These are phyloP conservation scores for Amanita molliuscula DNA, from an alignment of 768 basidiomycete genomes.

Conservation along the genomic window DNA sequence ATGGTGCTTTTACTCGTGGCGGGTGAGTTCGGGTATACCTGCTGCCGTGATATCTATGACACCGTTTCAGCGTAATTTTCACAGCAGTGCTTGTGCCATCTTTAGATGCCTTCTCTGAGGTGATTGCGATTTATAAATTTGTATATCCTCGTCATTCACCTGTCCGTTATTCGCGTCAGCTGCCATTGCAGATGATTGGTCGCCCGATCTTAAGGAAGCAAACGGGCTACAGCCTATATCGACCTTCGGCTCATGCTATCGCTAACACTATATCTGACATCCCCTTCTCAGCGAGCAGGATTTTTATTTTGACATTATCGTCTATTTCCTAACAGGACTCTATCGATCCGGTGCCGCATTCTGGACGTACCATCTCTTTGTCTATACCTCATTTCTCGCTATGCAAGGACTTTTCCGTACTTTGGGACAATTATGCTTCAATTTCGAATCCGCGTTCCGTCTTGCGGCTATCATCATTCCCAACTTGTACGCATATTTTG, in stretches of 20 bases:
- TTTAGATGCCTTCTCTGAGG: constrained; percentile 66
- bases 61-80: constrained; percentile 51
- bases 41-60: background rate
- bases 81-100: constrained; percentile 53
- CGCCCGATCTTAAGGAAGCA: constrained; percentile 68
- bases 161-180: constrained; percentile 29
- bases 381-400: constrained; percentile 53
- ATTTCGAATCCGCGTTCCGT: constrained; percentile 36
- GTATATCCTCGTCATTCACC: background rate
- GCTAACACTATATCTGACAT: constrained; percentile 62
- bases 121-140: constrained; percentile 16
- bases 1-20: constrained; percentile 83
- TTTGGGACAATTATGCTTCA: constrained; percentile 45
- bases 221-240: constrained; percentile 55
- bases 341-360: constrained; percentile 31
- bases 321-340: constrained; percentile 60
- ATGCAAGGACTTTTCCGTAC: constrained; percentile 85
- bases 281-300: constrained; percentile 51
- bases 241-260: constrained; percentile 52
- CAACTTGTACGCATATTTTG: constrained; percentile 34
- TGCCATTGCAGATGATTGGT: constrained; percentile 72
- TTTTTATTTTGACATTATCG: constrained; percentile 49
- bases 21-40: constrained; percentile 23
- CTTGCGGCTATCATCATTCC: constrained; percentile 64
- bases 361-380: constrained; percentile 55